Percentiles rank a stretch among this genome's conserved stretches.
Evolutionary conservation across 2,329 filamentous ascomycete genomes (phyloP).

Genomic region (Lithohypha guttulata): DNA sequence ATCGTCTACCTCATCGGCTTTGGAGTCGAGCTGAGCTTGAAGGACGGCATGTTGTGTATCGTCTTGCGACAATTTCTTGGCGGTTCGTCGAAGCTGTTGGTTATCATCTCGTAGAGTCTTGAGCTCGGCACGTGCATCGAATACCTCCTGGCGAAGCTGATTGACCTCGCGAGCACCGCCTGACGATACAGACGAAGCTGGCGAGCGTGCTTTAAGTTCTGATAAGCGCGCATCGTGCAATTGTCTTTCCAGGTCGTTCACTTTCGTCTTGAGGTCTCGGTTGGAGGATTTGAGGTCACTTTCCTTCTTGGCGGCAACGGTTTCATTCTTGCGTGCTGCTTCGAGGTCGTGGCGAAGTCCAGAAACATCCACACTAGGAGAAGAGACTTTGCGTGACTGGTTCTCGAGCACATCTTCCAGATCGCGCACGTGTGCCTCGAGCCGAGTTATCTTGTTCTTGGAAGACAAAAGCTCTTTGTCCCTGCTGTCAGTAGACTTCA

Average conservation of each 20-base stretch:
- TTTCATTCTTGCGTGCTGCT: slow-evolving; percentile 55
- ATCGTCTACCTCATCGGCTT: slow-evolving; percentile 45
- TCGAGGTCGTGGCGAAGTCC: slow-evolving; percentile 53
- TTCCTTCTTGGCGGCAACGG: slow-evolving; percentile 55
- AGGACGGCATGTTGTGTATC: slow-evolving; percentile 35
- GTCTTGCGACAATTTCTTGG: slow-evolving; percentile 36
- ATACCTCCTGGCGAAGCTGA: slow-evolving; percentile 51
- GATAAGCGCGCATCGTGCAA: slow-evolving; percentile 49
- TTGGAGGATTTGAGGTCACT: slow-evolving; percentile 51
- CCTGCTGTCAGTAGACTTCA: slow-evolving; percentile 28
- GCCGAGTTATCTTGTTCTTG: slow-evolving; percentile 52
- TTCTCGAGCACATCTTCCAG: slow-evolving; percentile 45
- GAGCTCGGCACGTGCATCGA: slow-evolving; percentile 48
- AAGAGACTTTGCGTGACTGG: slow-evolving; percentile 35
- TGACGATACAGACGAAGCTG: slow-evolving; percentile 43
- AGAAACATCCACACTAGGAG: slow-evolving; percentile 41
- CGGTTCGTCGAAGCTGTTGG: slow-evolving; percentile 41
- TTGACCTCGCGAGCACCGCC: slow-evolving; percentile 47
- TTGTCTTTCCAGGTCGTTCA: slow-evolving; percentile 56
- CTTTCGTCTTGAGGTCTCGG: slow-evolving; percentile 53
- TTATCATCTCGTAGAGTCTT: slow-evolving; percentile 45
- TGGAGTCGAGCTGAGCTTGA: slow-evolving; percentile 37
- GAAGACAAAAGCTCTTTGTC: slow-evolving; percentile 41
- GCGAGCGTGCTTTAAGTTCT: slow-evolving; percentile 39
- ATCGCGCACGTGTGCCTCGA: slow-evolving; percentile 47